Evolutionary conservation across 2,329 filamentous ascomycete genomes (phyloP).

Genomic region (Neodidymelliopsis sp.): DNA sequence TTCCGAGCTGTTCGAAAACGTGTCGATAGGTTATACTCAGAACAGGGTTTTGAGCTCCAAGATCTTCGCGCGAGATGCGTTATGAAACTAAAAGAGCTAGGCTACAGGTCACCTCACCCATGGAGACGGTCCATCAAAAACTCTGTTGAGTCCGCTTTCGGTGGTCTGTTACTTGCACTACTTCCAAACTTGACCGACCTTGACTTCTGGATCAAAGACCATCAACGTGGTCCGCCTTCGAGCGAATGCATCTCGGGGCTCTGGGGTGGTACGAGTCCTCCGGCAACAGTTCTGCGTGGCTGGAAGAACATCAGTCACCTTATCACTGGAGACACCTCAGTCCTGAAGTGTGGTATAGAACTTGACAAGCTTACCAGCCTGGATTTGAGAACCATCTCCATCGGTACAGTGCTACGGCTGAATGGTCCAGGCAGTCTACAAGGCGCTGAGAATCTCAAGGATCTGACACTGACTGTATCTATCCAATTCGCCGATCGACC

Average conservation of each 20-base stretch:
- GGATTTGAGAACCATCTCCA: constrained; percentile 23
- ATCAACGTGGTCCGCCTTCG: constrained; percentile 24
- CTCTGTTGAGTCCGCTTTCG: constrained; percentile 34
- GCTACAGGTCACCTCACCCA: constrained; percentile 17
- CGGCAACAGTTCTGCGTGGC: constrained; percentile 7
- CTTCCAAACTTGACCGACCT: constrained; percentile 30
- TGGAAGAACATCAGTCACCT: constrained; percentile 23
- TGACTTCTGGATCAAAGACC: constrained; percentile 30
- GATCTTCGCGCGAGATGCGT: constrained; percentile 22
- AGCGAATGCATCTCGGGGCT: constrained; percentile 31
- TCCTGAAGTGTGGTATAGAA: constrained; percentile 24
- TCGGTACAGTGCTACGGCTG: constrained; percentile 25
- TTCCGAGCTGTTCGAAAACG: constrained; percentile 27
- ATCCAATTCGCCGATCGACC: constrained; percentile 28
- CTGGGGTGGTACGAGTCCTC: constrained; percentile 24
- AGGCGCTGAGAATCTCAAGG: constrained; percentile 22
- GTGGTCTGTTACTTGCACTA: constrained; percentile 27
- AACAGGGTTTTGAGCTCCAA: constrained; percentile 22
- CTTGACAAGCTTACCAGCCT: constrained; percentile 25
- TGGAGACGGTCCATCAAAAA: constrained; percentile 30
- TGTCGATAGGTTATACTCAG: constrained; percentile 21
- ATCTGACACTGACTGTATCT: constrained; percentile 23
- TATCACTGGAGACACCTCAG: constrained; percentile 22
- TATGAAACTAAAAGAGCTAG: constrained; percentile 17
- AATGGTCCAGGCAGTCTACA: constrained; percentile 33